Base-by-base conservation (phyloP, 495 filamentous ascomycete species). In the Hypomontagnella submonticulosa region DNA sequence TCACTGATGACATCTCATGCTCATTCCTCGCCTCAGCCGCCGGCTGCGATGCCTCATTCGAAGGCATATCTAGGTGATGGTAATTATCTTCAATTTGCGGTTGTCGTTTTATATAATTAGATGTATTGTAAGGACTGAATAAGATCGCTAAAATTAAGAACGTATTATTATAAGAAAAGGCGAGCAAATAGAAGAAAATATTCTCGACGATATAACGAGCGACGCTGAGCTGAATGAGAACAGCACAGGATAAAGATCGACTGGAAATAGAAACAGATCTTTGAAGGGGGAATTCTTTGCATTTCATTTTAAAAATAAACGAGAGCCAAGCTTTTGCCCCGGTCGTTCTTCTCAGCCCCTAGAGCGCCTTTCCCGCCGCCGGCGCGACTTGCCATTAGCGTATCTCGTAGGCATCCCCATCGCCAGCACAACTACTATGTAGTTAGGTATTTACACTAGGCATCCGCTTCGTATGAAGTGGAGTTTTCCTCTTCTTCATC, bases 321-420 rank as follows among this genome's bases (percentile, higher is more conserved):
- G n/a, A 46, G 23, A 69, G 66, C 66, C 50, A 69, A 61, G 59
- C 66, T 38, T 69, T 60, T 53, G 16, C 50, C 64, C 64, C 34
- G 40, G 52, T 57, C 34, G 12, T 47, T 41, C 23, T 43, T 19
- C 18, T 32, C 18, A 32, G 34, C 30, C n/a, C 53, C 23, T 40
- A 48, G 32, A 41, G 40, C 46, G 47, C 38, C 30, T 52, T 27
- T 48, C 52, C 44, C 38, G 53, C 30, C 44, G 36, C 19, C 43
- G 46, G 57, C 38, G 15, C 40, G 46, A 57, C 56, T 49, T 58
- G 34, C 42, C 38, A 40, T 53, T 67, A 58, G 51, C 34, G 36
- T 38, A 37, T 27, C 11, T 5, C 12, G 16, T 11, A 19, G n/a
- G 9, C 9, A 38, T 38, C n/a, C n/a, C n/a, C 10, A 34, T 15